Base-by-base conservation (phyloP, 208 protist genomes). In the Leishmania gerbilli region DNA sequence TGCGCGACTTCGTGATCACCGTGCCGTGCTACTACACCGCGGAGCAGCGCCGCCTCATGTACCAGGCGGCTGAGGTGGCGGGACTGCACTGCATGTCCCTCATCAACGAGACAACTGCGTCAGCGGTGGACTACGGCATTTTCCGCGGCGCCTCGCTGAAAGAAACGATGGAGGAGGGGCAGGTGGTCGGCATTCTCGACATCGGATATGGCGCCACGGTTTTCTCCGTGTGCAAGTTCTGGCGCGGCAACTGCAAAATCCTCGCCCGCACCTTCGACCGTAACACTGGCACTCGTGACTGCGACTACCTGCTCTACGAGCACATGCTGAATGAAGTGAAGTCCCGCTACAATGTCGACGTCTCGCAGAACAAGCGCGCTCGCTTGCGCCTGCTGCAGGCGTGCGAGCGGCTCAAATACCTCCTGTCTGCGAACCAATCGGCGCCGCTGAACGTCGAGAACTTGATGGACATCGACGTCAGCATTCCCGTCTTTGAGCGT, bases 401-500 rank as follows among this genome's bases (percentile, higher is more conserved):
- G 37, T 97, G 93, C 79, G 95, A 98, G 83, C 89, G 91, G 40
- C 83, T 98, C n/a, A 98, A 96, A 86, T 97, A 96, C 83, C 91
- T 96, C 51, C 90, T 98, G 42, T 98, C 95, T 60, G 95, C 92
- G 62, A 98, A 98, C 89, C 81, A 90, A 62, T 79, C 79, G 24
- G 93, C 94, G 31, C 92, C 90, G 47, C 83, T 98, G 37, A 94
- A 97, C 79, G 87, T 98, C 21, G 95, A 98, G 87, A 97, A 96
- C 83, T 71, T 98, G 42, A 97, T 97, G 93, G 96, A 98, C 75
- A 91, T 95, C n/a, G 95, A 98, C 85, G 82, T 98, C 49, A 94
- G 87, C 79, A 96, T 98, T 64, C 87, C 92, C 17, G 81, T 79
- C 77, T 96, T 97, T 69, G 89, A 93, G 80, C 93, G 95, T 60